Percentiles rank a stretch among this genome's conserved stretches.
Conservation (phyloP, 2,329 filamentous ascomycete species). For the Rutstroemia sydowiana region DNA sequence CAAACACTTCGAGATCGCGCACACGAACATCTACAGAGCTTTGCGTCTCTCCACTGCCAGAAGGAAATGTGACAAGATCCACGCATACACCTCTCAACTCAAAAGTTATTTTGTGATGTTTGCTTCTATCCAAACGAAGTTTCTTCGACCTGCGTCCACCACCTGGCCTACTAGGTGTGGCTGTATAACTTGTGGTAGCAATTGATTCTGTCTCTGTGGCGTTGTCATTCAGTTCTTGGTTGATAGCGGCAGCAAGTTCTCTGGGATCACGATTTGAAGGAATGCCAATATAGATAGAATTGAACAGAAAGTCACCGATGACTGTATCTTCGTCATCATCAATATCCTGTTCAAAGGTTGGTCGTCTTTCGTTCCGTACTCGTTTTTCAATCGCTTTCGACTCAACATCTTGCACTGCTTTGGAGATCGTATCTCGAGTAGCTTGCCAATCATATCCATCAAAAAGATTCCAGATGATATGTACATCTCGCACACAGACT, state of each 20-base stretch:
- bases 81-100: conserved; percentile 79
- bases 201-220: conserved; percentile 86
- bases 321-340: conserved; percentile 78
- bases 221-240: conserved; percentile 78
- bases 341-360: conserved; percentile 53
- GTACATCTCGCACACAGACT: conserved; percentile 74
- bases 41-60: conserved; percentile 70
- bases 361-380: conserved; percentile 49
- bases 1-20: conserved; percentile 79
- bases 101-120: conserved; percentile 90
- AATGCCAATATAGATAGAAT: conserved; percentile 96
- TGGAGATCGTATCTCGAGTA: conserved; percentile 78
- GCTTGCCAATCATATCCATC: conserved; percentile 95
- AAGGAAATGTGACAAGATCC: conserved; percentile 75
- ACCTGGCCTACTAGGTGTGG: conserved; percentile 45
- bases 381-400: conserved; percentile 70
- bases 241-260: conserved; percentile 77
- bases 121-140: conserved; percentile 75
- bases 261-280: conserved; percentile 77
- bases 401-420: conserved; percentile 85
- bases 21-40: conserved; percentile 82
- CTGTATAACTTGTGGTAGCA: conserved; percentile 64
- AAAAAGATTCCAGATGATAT: conserved; percentile 95
- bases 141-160: conserved; percentile 38
- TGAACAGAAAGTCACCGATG: conserved; percentile 94